Conservation (phyloP, 1,284 basidiomycete genomes). For the Ganoderma boninense region DNA sequence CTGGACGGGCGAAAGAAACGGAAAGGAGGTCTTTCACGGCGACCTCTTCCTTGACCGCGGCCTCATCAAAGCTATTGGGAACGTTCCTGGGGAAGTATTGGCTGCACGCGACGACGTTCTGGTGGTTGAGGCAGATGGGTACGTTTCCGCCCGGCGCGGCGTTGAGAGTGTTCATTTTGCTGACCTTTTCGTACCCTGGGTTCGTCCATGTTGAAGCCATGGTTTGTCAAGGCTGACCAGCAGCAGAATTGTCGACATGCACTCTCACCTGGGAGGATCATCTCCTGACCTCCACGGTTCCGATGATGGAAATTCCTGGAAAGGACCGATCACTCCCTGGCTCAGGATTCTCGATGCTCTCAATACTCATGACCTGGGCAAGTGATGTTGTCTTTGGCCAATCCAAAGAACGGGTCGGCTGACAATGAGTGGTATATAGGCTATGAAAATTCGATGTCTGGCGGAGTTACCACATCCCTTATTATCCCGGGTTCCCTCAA, state of each 20-base stretch:
- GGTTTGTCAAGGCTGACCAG: neutral
- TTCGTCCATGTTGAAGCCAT: conserved; percentile 26
- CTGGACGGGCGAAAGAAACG: conserved; percentile 56
- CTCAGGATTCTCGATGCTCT: conserved; percentile 60
- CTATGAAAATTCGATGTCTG: conserved; percentile 41
- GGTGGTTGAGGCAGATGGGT: conserved; percentile 41
- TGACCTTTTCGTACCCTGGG: conserved; percentile 39
- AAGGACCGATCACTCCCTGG: conserved; percentile 57
- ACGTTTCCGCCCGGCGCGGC: neutral
- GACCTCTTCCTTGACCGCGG: conserved; percentile 49
- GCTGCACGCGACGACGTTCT: conserved; percentile 29
- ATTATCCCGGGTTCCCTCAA: conserved; percentile 66
- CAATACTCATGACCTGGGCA: conserved; percentile 58
- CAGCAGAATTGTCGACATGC: conserved; percentile 62
- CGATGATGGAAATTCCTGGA: conserved; percentile 49
- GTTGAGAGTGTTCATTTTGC: neutral
- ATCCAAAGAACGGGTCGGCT: conserved; percentile 39
- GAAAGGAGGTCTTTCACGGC: conserved; percentile 45
- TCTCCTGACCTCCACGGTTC: conserved; percentile 47
- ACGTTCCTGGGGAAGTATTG: conserved; percentile 20
- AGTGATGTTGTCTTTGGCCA: conserved; percentile 54
- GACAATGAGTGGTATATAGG: conserved; percentile 42
- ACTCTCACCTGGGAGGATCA: conserved; percentile 67
- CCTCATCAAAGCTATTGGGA: conserved; percentile 45
- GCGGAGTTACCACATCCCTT: conserved; percentile 75